Percentiles rank a stretch among this genome's conserved stretches.
Conservation (phyloP, 495 filamentous ascomycete genomes). For the Penicillium soppii region DNA sequence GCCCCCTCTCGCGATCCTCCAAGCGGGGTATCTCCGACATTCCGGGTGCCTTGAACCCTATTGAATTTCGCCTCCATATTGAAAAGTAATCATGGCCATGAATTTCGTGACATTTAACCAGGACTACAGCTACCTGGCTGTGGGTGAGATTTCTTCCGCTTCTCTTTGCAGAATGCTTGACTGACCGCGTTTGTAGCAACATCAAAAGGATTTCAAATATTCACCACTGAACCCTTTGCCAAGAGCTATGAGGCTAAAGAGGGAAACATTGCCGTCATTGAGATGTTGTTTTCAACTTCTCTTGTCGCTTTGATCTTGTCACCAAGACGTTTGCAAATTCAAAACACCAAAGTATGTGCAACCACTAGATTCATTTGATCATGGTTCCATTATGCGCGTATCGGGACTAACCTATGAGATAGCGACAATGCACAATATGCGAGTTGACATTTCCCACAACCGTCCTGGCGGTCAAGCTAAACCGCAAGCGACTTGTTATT, state of each 20-base stretch:
- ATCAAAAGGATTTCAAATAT: constrained; percentile 88
- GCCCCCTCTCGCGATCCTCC: constrained; percentile 6
- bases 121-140: constrained; percentile 94
- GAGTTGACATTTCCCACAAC: constrained; percentile 96
- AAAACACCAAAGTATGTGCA: constrained; percentile 86
- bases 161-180: constrained; percentile 6
- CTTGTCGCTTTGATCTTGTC: constrained; percentile 89
- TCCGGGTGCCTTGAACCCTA: constrained; percentile 11
- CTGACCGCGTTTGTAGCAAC: constrained; percentile 60
- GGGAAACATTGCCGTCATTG: constrained; percentile 88
- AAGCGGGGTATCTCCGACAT: constrained; percentile 24
- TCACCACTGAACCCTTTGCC: constrained; percentile 91
- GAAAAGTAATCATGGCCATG: constrained; percentile 57
- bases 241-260: constrained; percentile 92
- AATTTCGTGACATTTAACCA: constrained; percentile 99
- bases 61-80: not conserved
- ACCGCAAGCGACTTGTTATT: constrained; percentile 89
- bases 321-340: constrained; percentile 85
- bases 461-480: constrained; percentile 87
- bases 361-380: not conserved
- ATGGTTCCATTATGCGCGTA: not conserved
- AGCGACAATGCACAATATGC: constrained; percentile 95
- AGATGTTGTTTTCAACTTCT: constrained; percentile 99
- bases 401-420: constrained; percentile 4
- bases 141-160: constrained; percentile 56